Evolutionary conservation across 2,329 filamentous ascomycete species (phyloP), one percentile per base, ranked within the genome.

Genomic region (Trichoderma guizhouense): DNA sequence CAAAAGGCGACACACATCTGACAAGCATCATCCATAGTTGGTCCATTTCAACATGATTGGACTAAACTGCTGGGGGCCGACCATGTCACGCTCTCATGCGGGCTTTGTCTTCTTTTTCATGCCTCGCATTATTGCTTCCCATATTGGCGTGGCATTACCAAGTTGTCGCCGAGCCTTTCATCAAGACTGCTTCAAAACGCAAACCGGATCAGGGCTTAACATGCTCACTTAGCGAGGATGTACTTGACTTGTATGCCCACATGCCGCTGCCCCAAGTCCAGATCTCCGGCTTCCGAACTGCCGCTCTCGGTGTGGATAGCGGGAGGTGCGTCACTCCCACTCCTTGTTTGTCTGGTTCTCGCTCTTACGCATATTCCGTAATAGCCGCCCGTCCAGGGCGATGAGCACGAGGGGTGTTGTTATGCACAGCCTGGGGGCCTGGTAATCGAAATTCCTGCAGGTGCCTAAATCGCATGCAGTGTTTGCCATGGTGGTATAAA

Each of bases 261-360:
- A 28, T 30, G 24, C 64, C 32, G 34, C 34, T 24, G 51, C 64
- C 43, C 26, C 28, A 58, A 39, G 64, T 30, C 18, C 53, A 58
- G 64, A 67, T 67, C 66, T 69, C 28, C 66, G 55, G 36, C 28
- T 60, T 18, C 66, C 66, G 55, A 61, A 34, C 8, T 47, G 66
- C 66, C 66, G 55, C n/a, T 26, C 60, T 61, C 26, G 26, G 55
- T 60, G 28, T 61, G 55, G 53, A 39, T 43, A 68, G 26, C 18
- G 36, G 57, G 65, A 43, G 66, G 58, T 51, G 58, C n/a, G 26
- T 34, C 21, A 55, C 53, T 47, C 21, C 24, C 32, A 28, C 21
- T 24, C 30, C 32, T 18, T 55, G 18, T 55, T 6, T 14, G 39
- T 43, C 39, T 21, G 7, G 30, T 28, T 6, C 32, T 57, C 51